phyloP scores from a whole-genome alignment of 2,329 filamentous ascomycete species.

The Hymenotorrendiella dingleyae region DNA sequence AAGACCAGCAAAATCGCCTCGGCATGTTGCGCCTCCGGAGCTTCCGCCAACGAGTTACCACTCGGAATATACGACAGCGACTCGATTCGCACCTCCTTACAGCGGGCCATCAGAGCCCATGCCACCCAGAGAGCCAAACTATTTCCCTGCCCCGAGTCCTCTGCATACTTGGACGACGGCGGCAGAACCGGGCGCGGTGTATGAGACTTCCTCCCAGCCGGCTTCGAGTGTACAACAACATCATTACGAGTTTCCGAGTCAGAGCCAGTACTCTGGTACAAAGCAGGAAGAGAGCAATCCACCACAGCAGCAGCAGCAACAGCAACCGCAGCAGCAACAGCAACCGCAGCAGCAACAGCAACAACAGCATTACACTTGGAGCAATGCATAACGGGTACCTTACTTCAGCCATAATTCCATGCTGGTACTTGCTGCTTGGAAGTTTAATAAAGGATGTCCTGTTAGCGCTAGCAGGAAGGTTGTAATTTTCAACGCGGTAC shows the following conservation, averaged over 20 bases:
- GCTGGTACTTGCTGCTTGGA: too few species aligned
- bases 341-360: conserved; percentile 12
- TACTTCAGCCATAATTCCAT: too few species aligned
- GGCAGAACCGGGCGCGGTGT: conserved; percentile 15
- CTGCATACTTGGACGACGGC: conserved; percentile 24
- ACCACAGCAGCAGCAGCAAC: conserved; percentile 17
- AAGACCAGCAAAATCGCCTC: conserved; percentile 29
- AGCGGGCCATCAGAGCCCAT: conserved; percentile 12
- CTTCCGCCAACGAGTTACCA: conserved; percentile 17
- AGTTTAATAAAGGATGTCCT: too few species aligned
- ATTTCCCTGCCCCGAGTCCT: conserved; percentile 19
- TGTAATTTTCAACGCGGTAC: too few species aligned
- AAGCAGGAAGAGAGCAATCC: conserved; percentile 20
- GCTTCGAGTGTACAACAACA: conserved; percentile 10
- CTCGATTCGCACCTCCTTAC: conserved; percentile 21
- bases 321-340: too few species aligned
- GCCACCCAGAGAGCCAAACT: conserved; percentile 18
- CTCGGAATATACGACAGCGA: conserved; percentile 18
- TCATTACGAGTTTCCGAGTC: conserved; percentile 22
- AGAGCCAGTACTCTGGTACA: conserved; percentile 17
- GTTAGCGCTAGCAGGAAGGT: too few species aligned
- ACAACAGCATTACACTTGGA: conserved; percentile 28
- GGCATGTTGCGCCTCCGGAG: conserved; percentile 26
- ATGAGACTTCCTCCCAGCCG: conserved; percentile 17
- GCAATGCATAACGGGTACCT: conserved; percentile 10